Evolutionary conservation across 495 filamentous ascomycete genomes (phyloP).

Genomic region (Lindgomyces ingoldianus): DNA sequence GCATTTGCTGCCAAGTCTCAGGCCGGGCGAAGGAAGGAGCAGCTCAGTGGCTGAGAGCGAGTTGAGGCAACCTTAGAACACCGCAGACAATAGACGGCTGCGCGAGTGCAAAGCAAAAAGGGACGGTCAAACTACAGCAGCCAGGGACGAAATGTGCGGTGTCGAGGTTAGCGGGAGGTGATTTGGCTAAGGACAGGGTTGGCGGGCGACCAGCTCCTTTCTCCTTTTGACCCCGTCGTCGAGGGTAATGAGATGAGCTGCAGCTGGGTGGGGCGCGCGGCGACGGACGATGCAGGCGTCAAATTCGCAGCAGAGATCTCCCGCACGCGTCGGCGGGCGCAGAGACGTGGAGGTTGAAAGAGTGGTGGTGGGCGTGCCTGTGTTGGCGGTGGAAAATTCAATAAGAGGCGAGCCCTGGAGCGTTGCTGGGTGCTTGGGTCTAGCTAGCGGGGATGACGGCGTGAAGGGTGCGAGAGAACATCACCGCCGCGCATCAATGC

Average conservation of each 20-base stretch:
- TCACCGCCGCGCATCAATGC: not conserved
- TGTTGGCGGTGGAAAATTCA: not conserved
- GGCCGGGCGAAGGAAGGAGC: constrained; percentile 18
- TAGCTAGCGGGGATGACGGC: not conserved
- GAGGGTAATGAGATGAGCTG: constrained; percentile 11
- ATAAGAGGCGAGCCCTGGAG: not conserved
- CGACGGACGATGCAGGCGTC: constrained; percentile 8
- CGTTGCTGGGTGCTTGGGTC: not conserved
- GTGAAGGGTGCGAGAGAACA: not conserved
- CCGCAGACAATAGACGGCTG: constrained; percentile 1
- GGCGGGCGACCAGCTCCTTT: constrained; percentile 22
- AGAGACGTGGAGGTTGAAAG: not conserved
- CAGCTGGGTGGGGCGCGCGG: constrained; percentile 6
- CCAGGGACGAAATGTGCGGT: not conserved
- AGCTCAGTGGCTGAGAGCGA: constrained; percentile 1
- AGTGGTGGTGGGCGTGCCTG: not conserved
- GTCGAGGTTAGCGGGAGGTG: not conserved
- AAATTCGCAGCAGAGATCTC: not conserved
- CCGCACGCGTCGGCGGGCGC: constrained; percentile 2
- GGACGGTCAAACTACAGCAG: too few relatives aligned
- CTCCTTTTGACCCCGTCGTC: constrained; percentile 21
- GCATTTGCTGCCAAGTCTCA: constrained; percentile 30
- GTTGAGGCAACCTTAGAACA: not conserved
- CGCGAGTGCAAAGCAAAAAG: not conserved
- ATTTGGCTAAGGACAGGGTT: constrained; percentile 18